Percentiles rank a stretch among this genome's conserved stretches.
Evolutionary conservation across 768 basidiomycete genomes (phyloP).

Genomic region (Hypsizygus marmoreus): DNA sequence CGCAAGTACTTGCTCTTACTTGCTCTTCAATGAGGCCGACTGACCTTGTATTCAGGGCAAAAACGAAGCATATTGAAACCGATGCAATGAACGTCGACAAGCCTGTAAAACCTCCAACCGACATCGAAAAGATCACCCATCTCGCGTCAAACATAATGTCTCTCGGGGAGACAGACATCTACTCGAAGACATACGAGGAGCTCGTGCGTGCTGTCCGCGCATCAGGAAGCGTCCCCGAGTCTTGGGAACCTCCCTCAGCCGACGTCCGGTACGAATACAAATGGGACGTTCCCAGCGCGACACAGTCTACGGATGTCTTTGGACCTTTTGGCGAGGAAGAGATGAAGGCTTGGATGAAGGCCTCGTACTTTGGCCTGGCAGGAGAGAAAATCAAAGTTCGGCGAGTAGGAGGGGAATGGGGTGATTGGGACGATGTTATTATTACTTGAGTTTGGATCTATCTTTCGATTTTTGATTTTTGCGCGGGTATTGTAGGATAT

Average conservation of each 20-base stretch:
- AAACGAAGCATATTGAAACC: constrained; percentile 26
- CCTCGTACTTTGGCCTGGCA: constrained; percentile 74
- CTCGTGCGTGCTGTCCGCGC: constrained; percentile 75
- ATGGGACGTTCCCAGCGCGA: constrained; percentile 63
- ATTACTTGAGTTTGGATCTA: not conserved
- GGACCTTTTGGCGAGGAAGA: constrained; percentile 84
- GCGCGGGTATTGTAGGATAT: no score
- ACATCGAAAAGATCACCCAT: constrained; percentile 82
- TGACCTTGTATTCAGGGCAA: constrained; percentile 22
- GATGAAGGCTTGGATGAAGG: constrained; percentile 77
- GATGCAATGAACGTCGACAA: constrained; percentile 56
- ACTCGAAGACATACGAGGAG: constrained; percentile 84
- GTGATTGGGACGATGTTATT: constrained; percentile 67
- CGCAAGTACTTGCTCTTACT: constrained; percentile 27
- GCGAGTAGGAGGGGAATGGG: constrained; percentile 69
- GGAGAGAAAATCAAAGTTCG: constrained; percentile 83
- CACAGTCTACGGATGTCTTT: constrained; percentile 55
- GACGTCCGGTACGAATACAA: constrained; percentile 80
- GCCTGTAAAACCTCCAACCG: constrained; percentile 37
- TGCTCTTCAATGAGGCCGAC: constrained; percentile 1
- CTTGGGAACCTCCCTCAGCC: constrained; percentile 78
- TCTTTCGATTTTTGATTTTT: not conserved
- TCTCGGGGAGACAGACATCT: constrained; percentile 83
- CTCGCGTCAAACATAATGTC: constrained; percentile 88
- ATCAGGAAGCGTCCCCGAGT: constrained; percentile 64